These are phyloP conservation scores for Rhynchosporium secalis DNA, from an alignment of 2,329 filamentous ascomycete species.

Conservation along the genomic window DNA sequence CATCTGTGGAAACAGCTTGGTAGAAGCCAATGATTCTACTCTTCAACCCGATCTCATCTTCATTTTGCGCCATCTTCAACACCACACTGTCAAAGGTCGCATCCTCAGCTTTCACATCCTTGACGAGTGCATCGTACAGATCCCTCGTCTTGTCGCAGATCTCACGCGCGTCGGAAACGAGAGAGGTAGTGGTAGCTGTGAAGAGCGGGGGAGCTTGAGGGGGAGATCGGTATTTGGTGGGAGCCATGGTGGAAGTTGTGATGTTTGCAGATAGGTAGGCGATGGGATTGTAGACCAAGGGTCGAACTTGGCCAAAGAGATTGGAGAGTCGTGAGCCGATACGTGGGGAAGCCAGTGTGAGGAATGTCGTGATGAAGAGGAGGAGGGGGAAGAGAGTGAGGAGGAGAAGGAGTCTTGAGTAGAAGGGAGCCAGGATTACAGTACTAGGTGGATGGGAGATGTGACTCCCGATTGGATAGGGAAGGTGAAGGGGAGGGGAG, in stretches of 20 bases:
- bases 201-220: constrained; percentile 79
- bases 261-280: constrained; percentile 23
- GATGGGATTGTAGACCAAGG: constrained; percentile 21
- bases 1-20: constrained; percentile 71
- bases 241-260: constrained; percentile 62
- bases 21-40: constrained; percentile 75
- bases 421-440: constrained; percentile 42
- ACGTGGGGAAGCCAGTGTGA: constrained; percentile 65
- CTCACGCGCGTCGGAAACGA: constrained; percentile 66
- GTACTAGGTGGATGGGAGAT: constrained; percentile 36
- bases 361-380: constrained; percentile 55
- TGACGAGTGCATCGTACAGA: constrained; percentile 49
- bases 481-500: constrained; percentile 8
- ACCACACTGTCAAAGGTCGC: constrained; percentile 55
- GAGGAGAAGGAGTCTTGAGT: constrained; percentile 19
- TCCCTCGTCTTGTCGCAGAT: constrained; percentile 53
- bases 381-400: constrained; percentile 51
- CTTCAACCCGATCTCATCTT: constrained; percentile 62
- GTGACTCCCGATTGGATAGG: constrained; percentile 7
- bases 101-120: constrained; percentile 51
- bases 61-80: constrained; percentile 70
- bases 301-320: constrained; percentile 56
- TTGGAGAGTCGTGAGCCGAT: constrained; percentile 52
- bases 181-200: constrained; percentile 68
- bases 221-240: constrained; percentile 67